phyloP scores from a whole-genome alignment of 192 early-diverging fungal species.

The Backusella tuberculispora region DNA sequence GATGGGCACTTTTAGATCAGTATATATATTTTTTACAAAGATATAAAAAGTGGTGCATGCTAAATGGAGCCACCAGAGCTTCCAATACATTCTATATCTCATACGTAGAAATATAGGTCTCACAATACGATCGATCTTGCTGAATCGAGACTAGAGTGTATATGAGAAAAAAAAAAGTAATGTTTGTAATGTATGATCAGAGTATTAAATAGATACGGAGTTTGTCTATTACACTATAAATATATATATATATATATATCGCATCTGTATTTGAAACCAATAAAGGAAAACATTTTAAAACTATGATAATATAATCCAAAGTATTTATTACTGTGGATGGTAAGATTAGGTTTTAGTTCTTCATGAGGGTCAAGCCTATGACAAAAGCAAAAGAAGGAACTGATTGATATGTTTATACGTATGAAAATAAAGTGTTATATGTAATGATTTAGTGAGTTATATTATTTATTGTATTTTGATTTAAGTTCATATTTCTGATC shows the following conservation, averaged over 20 bases:
- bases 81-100: background rate
- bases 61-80: background rate
- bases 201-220: background rate
- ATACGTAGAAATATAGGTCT: background rate
- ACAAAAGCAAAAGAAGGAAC: background rate
- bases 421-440: too few relatives aligned
- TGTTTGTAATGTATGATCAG: background rate
- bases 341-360: constrained; percentile 1
- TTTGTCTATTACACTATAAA: too few relatives aligned
- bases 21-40: background rate
- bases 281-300: background rate
- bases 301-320: background rate
- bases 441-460: too few relatives aligned
- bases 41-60: background rate
- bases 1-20: too few relatives aligned
- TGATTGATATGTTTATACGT: too few relatives aligned
- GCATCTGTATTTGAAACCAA: background rate
- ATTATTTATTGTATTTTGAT: too few relatives aligned
- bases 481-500: too few relatives aligned
- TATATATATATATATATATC: too few relatives aligned
- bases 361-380: background rate
- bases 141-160: background rate
- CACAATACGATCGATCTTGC: too few relatives aligned
- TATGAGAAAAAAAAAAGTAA: background rate
- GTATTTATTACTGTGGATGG: background rate